Conservation (phyloP, 2,329 filamentous ascomycete genomes). For the Paracoccidioides brasiliensis region DNA sequence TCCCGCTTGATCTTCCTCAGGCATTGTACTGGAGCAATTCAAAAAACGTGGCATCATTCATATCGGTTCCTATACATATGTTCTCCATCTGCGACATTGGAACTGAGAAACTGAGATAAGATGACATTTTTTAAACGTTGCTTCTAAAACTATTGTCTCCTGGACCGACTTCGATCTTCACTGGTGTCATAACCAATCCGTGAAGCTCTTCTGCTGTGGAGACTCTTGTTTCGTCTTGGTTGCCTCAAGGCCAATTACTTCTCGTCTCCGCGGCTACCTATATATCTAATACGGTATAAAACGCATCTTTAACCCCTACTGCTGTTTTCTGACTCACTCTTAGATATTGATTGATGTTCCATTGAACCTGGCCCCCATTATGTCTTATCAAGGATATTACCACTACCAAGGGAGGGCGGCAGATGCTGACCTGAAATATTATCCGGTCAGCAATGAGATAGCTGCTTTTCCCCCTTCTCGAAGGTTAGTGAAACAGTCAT, state of each 20-base stretch:
- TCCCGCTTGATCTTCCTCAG: background rate
- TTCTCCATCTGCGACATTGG: background rate
- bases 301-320: background rate
- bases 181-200: background rate
- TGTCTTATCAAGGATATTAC: conserved; percentile 10
- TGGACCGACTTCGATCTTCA: background rate
- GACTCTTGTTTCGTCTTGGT: background rate
- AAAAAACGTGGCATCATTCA: background rate
- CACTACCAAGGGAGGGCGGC: conserved; percentile 7
- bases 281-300: background rate
- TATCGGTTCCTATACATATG: background rate
- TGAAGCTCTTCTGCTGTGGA: background rate
- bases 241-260: background rate
- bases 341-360: background rate
- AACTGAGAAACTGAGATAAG: background rate
- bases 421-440: conserved; percentile 7
- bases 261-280: background rate
- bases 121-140: background rate
- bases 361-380: conserved; percentile 4
- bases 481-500: conserved; percentile 8
- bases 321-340: background rate
- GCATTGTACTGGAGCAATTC: background rate
- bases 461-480: conserved; percentile 10
- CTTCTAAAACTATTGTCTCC: background rate
- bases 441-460: conserved; percentile 6